Evolutionary conservation across 805 yeast genomes (phyloP).

Genomic region (Hanseniaspora lindneri): DNA sequence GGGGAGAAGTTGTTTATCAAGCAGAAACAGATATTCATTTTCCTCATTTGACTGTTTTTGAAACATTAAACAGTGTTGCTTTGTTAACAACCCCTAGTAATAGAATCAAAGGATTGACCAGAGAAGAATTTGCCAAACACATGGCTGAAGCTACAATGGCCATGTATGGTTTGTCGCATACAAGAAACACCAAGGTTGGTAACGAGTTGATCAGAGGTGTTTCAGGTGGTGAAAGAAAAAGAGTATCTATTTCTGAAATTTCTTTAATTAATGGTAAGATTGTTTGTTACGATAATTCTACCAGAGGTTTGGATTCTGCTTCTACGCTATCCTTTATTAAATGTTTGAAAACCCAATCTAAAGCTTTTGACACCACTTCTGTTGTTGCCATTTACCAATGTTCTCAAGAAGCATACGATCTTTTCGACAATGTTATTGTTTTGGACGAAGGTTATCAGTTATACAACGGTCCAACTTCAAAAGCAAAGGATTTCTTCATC

Average conservation of each 20-base stretch:
- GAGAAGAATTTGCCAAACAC: conserved; percentile 44
- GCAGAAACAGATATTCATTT: conserved; percentile 60
- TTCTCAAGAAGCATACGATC: conserved; percentile 51
- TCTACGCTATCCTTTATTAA: conserved; percentile 66
- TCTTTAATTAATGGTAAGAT: conserved; percentile 51
- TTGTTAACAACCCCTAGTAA: conserved; percentile 48
- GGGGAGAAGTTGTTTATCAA: conserved; percentile 61
- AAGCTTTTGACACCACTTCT: conserved; percentile 41
- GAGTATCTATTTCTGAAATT: conserved; percentile 75
- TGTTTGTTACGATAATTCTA: conserved; percentile 70
- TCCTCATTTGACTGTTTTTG: conserved; percentile 56
- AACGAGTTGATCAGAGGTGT: conserved; percentile 57
- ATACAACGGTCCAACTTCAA: conserved; percentile 47
- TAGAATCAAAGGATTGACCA: conserved; percentile 46
- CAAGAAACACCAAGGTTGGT: conserved; percentile 50
- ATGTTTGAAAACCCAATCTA: conserved; percentile 53
- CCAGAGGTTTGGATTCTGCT: conserved; percentile 76
- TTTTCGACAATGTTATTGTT: conserved; percentile 52
- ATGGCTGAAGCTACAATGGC: conserved; percentile 44
- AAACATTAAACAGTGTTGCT: conserved; percentile 56
- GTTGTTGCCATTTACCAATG: conserved; percentile 62
- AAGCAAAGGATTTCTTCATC: conserved; percentile 47
- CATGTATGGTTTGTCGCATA: conserved; percentile 49
- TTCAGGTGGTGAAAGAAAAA: conserved; percentile 77
- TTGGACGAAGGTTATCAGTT: conserved; percentile 51